Evolutionary conservation across 768 basidiomycete species (phyloP).

Genomic region (Lactarius hatsudake): DNA sequence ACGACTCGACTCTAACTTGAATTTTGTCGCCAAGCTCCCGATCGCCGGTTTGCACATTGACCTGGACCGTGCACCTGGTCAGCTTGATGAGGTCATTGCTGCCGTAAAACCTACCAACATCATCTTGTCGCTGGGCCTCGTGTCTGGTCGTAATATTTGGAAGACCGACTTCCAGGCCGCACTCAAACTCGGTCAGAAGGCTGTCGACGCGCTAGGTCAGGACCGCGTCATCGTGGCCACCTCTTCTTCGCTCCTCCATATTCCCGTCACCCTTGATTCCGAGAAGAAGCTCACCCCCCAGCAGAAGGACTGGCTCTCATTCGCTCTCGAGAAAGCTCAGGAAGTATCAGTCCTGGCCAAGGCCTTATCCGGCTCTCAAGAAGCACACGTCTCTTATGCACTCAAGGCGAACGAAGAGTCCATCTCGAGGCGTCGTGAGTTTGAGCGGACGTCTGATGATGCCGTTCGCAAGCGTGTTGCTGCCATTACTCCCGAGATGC

Average conservation of each 20-base stretch:
- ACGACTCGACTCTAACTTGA: conserved; percentile 89
- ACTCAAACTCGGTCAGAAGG: conserved; percentile 80
- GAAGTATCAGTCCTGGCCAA: conserved; percentile 90
- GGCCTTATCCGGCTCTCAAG: conserved; percentile 81
- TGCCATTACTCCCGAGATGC: conserved; percentile 80
- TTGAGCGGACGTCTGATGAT: conserved; percentile 91
- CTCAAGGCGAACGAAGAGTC: conserved; percentile 88
- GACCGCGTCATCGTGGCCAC: conserved; percentile 92
- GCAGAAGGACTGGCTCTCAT: conserved; percentile 98
- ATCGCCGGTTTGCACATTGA: conserved; percentile 95
- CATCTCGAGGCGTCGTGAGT: conserved; percentile 91
- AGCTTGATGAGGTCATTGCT: conserved; percentile 77
- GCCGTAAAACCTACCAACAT: conserved; percentile 83
- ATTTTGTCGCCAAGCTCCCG: conserved; percentile 87
- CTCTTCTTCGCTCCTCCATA: conserved; percentile 97
- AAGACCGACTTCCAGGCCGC: conserved; percentile 90
- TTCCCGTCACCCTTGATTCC: conserved; percentile 89
- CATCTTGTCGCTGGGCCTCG: conserved; percentile 87
- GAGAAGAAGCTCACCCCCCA: conserved; percentile 88
- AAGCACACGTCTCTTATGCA: conserved; percentile 61
- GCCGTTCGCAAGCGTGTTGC: conserved; percentile 93
- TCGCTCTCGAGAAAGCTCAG: conserved; percentile 91
- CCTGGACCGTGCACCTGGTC: conserved; percentile 87
- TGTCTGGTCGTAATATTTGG: conserved; percentile 99
- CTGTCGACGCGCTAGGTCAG: conserved; percentile 75